Percentiles rank a stretch among this genome's conserved stretches.
Conservation (phyloP, 1,284 basidiomycete species). For the Exsudoporus floridanus region DNA sequence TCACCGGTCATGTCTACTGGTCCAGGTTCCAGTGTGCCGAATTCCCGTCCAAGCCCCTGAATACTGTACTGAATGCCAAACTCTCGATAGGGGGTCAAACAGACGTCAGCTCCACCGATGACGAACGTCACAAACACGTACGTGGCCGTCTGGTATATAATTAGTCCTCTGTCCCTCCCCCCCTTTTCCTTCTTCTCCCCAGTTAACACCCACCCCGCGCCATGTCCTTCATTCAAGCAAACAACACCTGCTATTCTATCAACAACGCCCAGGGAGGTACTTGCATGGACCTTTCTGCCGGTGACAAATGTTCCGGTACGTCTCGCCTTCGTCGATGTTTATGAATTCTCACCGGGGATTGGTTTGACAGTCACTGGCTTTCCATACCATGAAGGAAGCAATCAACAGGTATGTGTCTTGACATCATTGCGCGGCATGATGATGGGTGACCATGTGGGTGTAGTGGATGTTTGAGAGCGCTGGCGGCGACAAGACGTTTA, state of each 20-base stretch:
- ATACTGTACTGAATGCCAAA: no score
- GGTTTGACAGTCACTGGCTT: slow-evolving; percentile 49
- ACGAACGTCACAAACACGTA: background rate
- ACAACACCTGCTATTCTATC: slow-evolving; percentile 44
- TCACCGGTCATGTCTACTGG: no score
- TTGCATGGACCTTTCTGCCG: slow-evolving; percentile 54
- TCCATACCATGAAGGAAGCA: background rate
- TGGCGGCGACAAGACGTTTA: no score
- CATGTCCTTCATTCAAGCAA: slow-evolving; percentile 25
- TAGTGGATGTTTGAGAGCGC: no score
- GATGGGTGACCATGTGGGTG: no score
- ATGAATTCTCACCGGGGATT: background rate
- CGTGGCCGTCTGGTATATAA: background rate
- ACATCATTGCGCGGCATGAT: no score
- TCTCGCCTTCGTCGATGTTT: background rate
- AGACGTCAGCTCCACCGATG: background rate
- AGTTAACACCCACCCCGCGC: background rate
- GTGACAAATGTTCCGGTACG: slow-evolving; percentile 46
- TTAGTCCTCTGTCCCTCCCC: background rate
- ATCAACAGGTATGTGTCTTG: no score
- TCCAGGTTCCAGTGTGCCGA: no score
- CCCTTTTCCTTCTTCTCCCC: background rate
- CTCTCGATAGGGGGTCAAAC: no score
- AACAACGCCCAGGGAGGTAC: slow-evolving; percentile 51
- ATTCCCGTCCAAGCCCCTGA: no score